Evolutionary conservation across 139 green algal species (phyloP), one percentile per base, ranked within the genome.

Genomic region (Chlorella vulgaris): DNA sequence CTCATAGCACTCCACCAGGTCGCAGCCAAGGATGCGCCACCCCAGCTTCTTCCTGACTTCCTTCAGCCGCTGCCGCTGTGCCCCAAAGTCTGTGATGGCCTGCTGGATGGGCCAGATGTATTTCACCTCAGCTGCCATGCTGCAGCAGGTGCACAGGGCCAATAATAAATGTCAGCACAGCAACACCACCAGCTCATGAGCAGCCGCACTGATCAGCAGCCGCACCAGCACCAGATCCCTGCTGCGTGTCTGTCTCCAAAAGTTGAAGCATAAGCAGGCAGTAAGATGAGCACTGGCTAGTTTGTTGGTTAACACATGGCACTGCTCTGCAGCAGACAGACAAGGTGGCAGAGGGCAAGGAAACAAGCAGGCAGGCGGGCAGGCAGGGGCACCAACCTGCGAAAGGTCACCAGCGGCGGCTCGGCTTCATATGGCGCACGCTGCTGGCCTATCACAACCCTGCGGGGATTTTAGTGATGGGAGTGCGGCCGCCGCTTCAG

Each of bases 31-130:
- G 2, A 93, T 51, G 43, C 78, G 85, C 88, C 90, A 96, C n/a
- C 89, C 90, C 51, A 96, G 81, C 35, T 68, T 13, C 43, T 87
- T 35, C 18, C 91, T 76, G 15, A 96, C 81, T 35, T 42, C 50
- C 40, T 87, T 69, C 69, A 95, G 81, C 24, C 93, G 84, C 33
- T 93, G 91, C 18, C 82, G 86, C 80, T 96, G 93, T 7, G 86
- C 82, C 29, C 84, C 91, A 74, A 91, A 88, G 78, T 96, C 93
- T 1, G 70, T 85, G 7, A 96, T 31, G 0, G 93, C 86, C 69
- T 94, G 89, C 75, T 90, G 84, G 36, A 96, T 90, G 18, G 93
- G 93, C 88, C 90, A 96, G 8, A 96, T 84, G 77, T 95, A 96
- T 71, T 91, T 93, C n/a, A 96, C 89, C 40, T 83, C 85, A 22